Evolutionary conservation across 2,329 filamentous ascomycete species (phyloP).

Genomic region (Penicillium sp.): DNA sequence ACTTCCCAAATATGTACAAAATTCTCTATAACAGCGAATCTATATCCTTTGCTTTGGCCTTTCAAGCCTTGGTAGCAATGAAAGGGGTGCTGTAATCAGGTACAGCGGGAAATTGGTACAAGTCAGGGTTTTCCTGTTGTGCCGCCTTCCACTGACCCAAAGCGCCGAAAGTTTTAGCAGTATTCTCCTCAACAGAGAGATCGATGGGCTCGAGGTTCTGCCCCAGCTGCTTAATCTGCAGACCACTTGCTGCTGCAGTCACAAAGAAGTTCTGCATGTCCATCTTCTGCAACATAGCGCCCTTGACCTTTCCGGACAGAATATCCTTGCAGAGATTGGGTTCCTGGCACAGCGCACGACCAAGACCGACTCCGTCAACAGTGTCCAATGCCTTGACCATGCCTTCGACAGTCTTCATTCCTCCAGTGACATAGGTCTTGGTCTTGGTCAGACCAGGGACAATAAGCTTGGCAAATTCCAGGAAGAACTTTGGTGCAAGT

Average conservation of each 20-base stretch:
- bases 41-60: no score
- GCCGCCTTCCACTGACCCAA: neutral
- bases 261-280: constrained; percentile 56
- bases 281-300: constrained; percentile 50
- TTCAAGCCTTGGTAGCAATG: neutral
- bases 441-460: constrained; percentile 52
- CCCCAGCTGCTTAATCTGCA: constrained; percentile 55
- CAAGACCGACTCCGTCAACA: constrained; percentile 47
- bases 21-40: no score
- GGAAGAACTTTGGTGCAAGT: constrained; percentile 47
- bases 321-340: constrained; percentile 34
- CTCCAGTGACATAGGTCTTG: constrained; percentile 8
- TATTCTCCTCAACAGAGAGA: constrained; percentile 49
- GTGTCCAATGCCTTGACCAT: constrained; percentile 10
- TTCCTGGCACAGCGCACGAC: constrained; percentile 55
- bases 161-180: constrained; percentile 18
- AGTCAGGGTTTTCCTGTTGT: neutral
- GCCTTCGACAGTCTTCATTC: constrained; percentile 7
- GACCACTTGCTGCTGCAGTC: constrained; percentile 48
- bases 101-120: neutral
- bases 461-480: constrained; percentile 59
- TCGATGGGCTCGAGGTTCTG: constrained; percentile 57
- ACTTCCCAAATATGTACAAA: no score
- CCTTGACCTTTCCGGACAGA: constrained; percentile 40
- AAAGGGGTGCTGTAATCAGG: neutral